Percentiles rank a stretch among this genome's conserved stretches.
phyloP scores from a whole-genome alignment of 768 basidiomycete species.

The Bullera alba region DNA sequence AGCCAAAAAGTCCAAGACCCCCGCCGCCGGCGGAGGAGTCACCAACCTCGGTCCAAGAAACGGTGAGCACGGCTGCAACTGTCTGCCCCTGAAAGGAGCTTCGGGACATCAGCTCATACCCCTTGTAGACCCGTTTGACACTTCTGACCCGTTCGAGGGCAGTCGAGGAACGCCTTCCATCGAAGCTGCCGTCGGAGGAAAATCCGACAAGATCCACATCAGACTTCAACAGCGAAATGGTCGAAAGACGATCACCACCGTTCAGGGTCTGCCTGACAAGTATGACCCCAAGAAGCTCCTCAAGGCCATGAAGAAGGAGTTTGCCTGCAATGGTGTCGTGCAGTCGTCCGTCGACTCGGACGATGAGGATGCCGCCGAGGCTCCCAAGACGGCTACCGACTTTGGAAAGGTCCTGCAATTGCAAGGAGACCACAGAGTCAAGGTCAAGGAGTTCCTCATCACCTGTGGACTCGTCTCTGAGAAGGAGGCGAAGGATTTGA shows the following conservation, averaged over 20 bases:
- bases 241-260: constrained; percentile 92
- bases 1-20: constrained; percentile 30
- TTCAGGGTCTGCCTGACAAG: constrained; percentile 89
- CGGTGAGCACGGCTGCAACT: constrained; percentile 28
- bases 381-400: constrained; percentile 54
- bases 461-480: constrained; percentile 49
- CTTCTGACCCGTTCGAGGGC: constrained; percentile 70
- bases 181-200: constrained; percentile 39
- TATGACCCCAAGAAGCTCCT: constrained; percentile 96
- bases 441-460: constrained; percentile 79
- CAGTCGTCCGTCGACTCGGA: constrained; percentile 50
- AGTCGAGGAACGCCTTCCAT: constrained; percentile 38
- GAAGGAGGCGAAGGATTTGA: constrained; percentile 47
- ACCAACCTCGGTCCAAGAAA: constrained; percentile 36
- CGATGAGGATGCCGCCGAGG: constrained; percentile 31
- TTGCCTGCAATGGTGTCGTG: constrained; percentile 95
- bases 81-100: background rate
- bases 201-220: constrained; percentile 47
- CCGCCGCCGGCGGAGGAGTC: constrained; percentile 23
- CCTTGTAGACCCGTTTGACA: constrained; percentile 82
- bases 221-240: constrained; percentile 98
- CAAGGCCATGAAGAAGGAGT: constrained; percentile 99
- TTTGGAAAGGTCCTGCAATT: constrained; percentile 96
- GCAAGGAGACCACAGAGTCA: constrained; percentile 91
- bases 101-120: constrained; percentile 1